Base-by-base conservation (phyloP, 495 filamentous ascomycete genomes). In the Lophiotrema nucula region DNA sequence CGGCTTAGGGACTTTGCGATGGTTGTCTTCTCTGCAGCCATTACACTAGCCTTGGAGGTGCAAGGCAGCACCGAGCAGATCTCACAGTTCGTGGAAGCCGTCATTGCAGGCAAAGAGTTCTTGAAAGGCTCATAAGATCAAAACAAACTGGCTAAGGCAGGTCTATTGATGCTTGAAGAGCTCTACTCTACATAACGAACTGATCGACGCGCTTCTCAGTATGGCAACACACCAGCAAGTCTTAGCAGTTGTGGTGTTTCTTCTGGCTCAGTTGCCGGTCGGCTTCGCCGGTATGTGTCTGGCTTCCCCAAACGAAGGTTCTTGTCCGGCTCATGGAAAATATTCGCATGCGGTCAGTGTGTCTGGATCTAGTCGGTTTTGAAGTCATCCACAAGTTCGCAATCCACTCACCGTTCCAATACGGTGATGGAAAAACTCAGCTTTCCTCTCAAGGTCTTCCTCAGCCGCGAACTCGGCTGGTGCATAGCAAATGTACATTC, bases 401-500 rank as follows among this genome's bases (percentile, higher is more conserved):
- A 43, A 6, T 6, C 12, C 6, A 43, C 39, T 11, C 16, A 43
- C 39, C 6, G 48, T 53, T 38, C 28, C 48, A 3, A 24, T 18
- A 13, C 28, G 21, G 12, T 10, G 18, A 11, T 42, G 27, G n/a
- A 53, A 53, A 15, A 13, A 24, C 11, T 23, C 13, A 4, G 27
- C 28, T 22, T 53, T 53, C 27, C 10, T 22, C 26, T 37, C 48
- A 11, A 53, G 26, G 18, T 22, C 27, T n/a, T 39, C 48, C 24
- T 37, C 18, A 2, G 27, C n/a, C 18, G 48, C 48, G 4, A 53
- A 23, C 2, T 15, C 28, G 16, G 48, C 48, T n/a, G 48, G 48
- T 1, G 48, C 26, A 26, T 76, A 76, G 0, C 69, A 68, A n/a
- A 63, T 67, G 56, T 76, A 76, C 38, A 76, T 72, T n/a, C n/a